Evolutionary conservation across 805 yeast genomes (phyloP), one percentile per base, ranked within the genome.

Genomic region (Wickerhamiella dianesei): DNA sequence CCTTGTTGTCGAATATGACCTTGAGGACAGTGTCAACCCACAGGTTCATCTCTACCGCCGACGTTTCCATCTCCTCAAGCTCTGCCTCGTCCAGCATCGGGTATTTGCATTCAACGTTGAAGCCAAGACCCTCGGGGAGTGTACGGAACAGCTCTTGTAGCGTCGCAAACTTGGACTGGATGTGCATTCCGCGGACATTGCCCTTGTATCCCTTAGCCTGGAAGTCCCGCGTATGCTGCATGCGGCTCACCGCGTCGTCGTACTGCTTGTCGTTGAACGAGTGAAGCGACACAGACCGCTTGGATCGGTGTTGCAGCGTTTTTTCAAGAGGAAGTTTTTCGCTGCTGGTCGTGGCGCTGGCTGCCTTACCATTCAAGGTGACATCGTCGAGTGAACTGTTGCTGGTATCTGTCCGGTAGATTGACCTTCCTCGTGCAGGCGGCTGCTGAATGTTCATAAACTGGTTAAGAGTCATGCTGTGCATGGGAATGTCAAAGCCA

Each of bases 401-500:
- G 21, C 51, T 29, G 36, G 35, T 44, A 25, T 16, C 18, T 13
- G 41, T 45, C 32, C 48, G 19, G 35, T 44, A 20, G 16, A 22
- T 14, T 37, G 44, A 19, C 41, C 50, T 21, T 20, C 48, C 45
- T 35, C 54, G 44, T 16, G 47, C 44, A 1, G 54, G 54, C 12
- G 32, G 32, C 36, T 49, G 37, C 40, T 57, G 58, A 32, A 57
- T 53, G 21, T 55, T 50, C 60, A 62, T 54, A 47, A 89, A 89
- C 63, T 89, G 97, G 60, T 89, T 96, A 20, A 79, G 69, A 0
- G 97, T 88, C 58, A 89, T 68, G 22, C 81, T 77, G 64, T 88
- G 95, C 96, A 89, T 88, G 3, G 97, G 96, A 44, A 88, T 81
- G 65, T 89, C 97, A 44, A 84, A 86, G 16, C 97, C 97, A 4